Base-by-base conservation (phyloP, 108 stramenopile species). In the Cyclotella cryptica region DNA sequence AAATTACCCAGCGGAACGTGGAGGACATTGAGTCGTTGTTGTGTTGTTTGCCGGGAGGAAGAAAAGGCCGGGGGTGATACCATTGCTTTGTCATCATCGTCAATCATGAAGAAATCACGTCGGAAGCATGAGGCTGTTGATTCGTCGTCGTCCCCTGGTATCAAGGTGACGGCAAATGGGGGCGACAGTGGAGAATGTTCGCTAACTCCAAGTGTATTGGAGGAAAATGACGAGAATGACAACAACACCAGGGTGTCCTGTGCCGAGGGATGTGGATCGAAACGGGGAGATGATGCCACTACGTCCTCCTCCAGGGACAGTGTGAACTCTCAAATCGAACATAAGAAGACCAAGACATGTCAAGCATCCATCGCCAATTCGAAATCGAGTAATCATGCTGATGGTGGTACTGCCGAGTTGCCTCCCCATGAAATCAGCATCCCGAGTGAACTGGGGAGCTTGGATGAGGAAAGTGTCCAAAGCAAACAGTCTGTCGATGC, bases 1-100 rank as follows among this genome's bases (percentile, higher is more conserved):
- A 68, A 68, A 39, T 39, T 68, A n/a, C 67, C 67, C 46, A 53
- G 67, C 18, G 51, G 51, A 11, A 52, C 12, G 29, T 68, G 67
- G 67, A 68, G 29, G 18, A 68, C 67, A 12, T 22, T 68, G 12
- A 52, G 51, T 53, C 28, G 30, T 17, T 53, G 49, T 11, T 68
- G 67, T 24, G 49, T 68, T 9, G 42, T 68, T 35, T 68, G 67
- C 35, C 51, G 29, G 1, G 49, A 68, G 18, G 49, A 51, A 41
- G 49, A 68, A n/a, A 68, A 53, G 27, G 30, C 12, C 15, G 35
- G 30, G 12, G 13, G 47, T n/a, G n/a, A 17, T 26, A 27, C 11
- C 52, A 53, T 30, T 17, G 28, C 3, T 59, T 28, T 8, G 8
- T 26, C 9, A 26, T 9, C 58, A 10, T 54, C 53, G 58, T 29